Base-by-base conservation (phyloP, 2,329 filamentous ascomycete genomes). In the Trichoderma polysporum region DNA sequence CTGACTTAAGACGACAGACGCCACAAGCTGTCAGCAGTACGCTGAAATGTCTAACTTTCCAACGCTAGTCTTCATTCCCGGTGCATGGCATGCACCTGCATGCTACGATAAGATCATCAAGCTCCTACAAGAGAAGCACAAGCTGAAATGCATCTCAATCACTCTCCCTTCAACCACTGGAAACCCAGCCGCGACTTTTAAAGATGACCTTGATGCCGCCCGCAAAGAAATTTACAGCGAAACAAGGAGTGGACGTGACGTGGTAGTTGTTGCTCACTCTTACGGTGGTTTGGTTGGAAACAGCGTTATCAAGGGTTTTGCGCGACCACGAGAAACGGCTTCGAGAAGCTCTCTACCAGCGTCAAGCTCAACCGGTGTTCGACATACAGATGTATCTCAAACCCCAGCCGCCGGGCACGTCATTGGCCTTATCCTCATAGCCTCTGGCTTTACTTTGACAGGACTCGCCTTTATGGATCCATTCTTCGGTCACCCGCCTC, bases 391-490 rank as follows among this genome's bases (percentile, higher is more conserved):
- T 17, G 19, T 19, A 22, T 35, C 52, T 22, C 10, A 59, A 27
- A 13, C 4, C 9, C 37, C 57, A n/a, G 29, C 39, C 17, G 6
- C 57, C 15, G 57, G 57, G 2, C 41, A 59, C 13, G 57, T 59
- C 12, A 45, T 59, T 49, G 57, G 57, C 19, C 39, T 33, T 27
- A 59, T 59, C 35, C 57, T 59, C 25, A 59, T 59, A n/a, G 57
- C 57, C 27, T 59, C 57, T 17, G 57, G 57, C n/a, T 59, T 22
- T 15, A 59, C 39, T 0, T 59, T 59, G 8, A 59, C 57, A 31
- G 57, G 57, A 8, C 39, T 59, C 19, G 39, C 57, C 19, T 59
- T 59, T 22, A 59, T 59, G 57, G 57, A 59, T 12, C 57, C 57
- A 5, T 59, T 59, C 27, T 49, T 59, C 12, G 57, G 57, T 2